Evolutionary conservation across 805 yeast genomes (phyloP).

Genomic region (Starmera caribaea): DNA sequence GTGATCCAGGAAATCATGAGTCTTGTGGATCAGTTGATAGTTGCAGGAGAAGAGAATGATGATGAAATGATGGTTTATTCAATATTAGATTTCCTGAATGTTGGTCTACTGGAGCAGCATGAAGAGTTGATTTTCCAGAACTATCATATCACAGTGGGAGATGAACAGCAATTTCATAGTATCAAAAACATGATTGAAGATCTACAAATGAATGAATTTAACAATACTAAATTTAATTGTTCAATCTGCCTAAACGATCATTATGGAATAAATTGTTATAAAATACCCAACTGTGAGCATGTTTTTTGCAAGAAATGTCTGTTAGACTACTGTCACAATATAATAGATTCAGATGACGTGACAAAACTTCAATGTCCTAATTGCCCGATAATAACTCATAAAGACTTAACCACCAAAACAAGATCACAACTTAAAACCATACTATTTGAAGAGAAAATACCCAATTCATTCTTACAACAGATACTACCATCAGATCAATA

Average conservation of each 20-base stretch:
- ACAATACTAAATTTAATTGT: constrained; percentile 33
- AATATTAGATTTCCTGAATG: constrained; percentile 30
- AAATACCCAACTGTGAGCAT: constrained; percentile 34
- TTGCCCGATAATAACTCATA: constrained; percentile 20
- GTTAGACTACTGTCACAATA: constrained; percentile 28
- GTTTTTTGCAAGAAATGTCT: constrained; percentile 39
- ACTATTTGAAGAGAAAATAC: constrained; percentile 33
- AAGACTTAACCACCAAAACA: constrained; percentile 13
- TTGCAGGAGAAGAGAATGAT: constrained; percentile 9
- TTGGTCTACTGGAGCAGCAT: constrained; percentile 9
- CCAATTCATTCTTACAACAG: constrained; percentile 22
- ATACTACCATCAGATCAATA: constrained; percentile 22
- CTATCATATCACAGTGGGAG: constrained; percentile 3
- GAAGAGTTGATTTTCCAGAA: constrained; percentile 8
- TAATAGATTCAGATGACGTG: constrained; percentile 38
- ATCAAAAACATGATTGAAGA: constrained; percentile 17
- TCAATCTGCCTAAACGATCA: constrained; percentile 45
- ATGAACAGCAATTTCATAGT: constrained; percentile 4
- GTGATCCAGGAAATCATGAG: constrained; percentile 9
- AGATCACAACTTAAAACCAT: constrained; percentile 23
- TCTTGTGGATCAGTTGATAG: constrained; percentile 24
- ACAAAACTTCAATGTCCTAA: constrained; percentile 50
- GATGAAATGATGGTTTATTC: constrained; percentile 32
- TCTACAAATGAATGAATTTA: constrained; percentile 20
- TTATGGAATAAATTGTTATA: constrained; percentile 32